These are phyloP conservation scores for Zalaria sp. DNA, from an alignment of 2,329 filamentous ascomycete genomes.

Conservation along the genomic window DNA sequence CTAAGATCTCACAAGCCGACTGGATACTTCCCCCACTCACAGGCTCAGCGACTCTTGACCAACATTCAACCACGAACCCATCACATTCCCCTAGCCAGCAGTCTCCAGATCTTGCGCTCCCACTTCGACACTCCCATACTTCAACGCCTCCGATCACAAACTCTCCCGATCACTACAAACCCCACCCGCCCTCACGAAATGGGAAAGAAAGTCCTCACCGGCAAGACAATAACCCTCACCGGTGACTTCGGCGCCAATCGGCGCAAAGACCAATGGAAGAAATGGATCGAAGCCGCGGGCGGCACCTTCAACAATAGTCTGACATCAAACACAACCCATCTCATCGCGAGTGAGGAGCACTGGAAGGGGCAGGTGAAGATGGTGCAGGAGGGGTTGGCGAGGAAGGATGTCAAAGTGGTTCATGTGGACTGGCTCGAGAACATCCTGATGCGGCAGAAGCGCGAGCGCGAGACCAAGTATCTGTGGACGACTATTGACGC, in stretches of 20 bases:
- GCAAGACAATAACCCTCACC: slow-evolving; percentile 38
- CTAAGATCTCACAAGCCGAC: too few relatives aligned
- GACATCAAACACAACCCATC: slow-evolving; percentile 49
- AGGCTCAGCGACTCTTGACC: too few relatives aligned
- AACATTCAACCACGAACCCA: too few relatives aligned
- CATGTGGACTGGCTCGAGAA: slow-evolving; percentile 34
- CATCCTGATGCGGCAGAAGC: slow-evolving; percentile 23
- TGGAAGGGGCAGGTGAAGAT: slow-evolving; percentile 31
- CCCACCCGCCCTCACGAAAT: too few relatives aligned
- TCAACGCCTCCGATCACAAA: too few relatives aligned
- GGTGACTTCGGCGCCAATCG: slow-evolving; percentile 40
- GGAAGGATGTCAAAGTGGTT: slow-evolving; percentile 19
- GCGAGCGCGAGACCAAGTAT: slow-evolving; percentile 20
- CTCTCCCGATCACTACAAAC: too few relatives aligned
- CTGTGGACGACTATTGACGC: slow-evolving; percentile 14
- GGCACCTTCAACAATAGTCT: slow-evolving; percentile 43
- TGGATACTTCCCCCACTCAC: too few relatives aligned
- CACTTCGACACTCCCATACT: too few relatives aligned
- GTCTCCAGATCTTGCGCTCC: too few relatives aligned
- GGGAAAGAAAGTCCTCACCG: too few relatives aligned
- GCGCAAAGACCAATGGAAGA: slow-evolving; percentile 41
- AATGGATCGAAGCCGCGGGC: slow-evolving; percentile 51
- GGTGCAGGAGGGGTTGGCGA: slow-evolving; percentile 5
- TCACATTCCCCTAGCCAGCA: too few relatives aligned
- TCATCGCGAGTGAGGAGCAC: slow-evolving; percentile 51